These are phyloP conservation scores for Croton laevigatus DNA, from an alignment of 441 rosid genomes.

Conservation along the genomic window DNA sequence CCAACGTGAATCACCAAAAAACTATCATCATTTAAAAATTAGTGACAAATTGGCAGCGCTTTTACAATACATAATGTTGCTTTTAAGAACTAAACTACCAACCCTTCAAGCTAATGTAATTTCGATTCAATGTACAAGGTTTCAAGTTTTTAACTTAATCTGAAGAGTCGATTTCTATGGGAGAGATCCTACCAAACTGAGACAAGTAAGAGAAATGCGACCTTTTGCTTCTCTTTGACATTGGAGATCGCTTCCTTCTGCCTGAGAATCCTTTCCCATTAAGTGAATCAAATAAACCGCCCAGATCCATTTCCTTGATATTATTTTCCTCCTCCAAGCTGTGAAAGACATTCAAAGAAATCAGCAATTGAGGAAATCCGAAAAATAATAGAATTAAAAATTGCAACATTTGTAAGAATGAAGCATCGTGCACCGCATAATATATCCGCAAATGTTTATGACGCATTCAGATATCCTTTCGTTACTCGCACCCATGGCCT, in stretches of 20 bases:
- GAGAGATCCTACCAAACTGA: constrained; percentile 44
- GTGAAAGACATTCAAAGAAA: background rate
- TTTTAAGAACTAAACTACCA: background rate
- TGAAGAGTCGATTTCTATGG: constrained; percentile 56
- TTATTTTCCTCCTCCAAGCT: constrained; percentile 54
- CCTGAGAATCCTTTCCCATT: constrained; percentile 50
- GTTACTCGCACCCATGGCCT: no score
- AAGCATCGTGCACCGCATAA: background rate
- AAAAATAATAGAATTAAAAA: background rate
- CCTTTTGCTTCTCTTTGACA: constrained; percentile 34
- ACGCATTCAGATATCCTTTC: no score
- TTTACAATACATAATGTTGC: no score
- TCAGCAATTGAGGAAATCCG: background rate
- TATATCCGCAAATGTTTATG: no score
- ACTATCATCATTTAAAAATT: no score
- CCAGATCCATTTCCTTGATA: constrained; percentile 75
- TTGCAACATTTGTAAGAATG: background rate
- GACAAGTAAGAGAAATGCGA: constrained; percentile 41
- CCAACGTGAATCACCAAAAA: no score
- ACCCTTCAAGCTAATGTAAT: background rate
- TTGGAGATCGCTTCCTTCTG: constrained; percentile 55
- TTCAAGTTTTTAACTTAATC: constrained; percentile 29
- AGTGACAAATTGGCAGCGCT: no score
- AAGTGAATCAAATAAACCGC: constrained; percentile 61
- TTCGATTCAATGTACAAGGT: background rate